Conservation (phyloP, 495 filamentous ascomycete genomes). For the Opeltia flavorubescens region DNA sequence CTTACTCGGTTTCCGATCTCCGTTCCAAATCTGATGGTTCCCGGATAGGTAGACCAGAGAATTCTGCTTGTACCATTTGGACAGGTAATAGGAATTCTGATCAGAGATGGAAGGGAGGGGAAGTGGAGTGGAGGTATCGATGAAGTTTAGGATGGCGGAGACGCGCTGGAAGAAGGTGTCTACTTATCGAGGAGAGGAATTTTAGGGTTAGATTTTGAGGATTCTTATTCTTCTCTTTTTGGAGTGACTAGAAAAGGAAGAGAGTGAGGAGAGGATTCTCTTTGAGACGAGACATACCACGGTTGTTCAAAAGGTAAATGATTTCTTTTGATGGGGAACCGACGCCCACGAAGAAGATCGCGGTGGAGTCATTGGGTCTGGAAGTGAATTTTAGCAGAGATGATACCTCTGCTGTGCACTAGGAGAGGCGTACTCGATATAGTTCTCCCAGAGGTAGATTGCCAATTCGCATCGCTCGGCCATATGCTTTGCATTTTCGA, state of each 20-base stretch:
- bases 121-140: conserved; percentile 19
- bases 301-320: conserved; percentile 51
- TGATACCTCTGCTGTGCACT: no score
- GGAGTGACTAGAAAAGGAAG: not conserved
- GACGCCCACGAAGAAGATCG: conserved; percentile 73
- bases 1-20: conserved; percentile 46
- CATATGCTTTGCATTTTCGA: conserved; percentile 22
- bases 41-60: conserved; percentile 59
- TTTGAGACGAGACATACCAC: conserved; percentile 34
- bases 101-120: conserved; percentile 38
- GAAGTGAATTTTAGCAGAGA: no score
- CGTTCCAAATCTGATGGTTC: conserved; percentile 58
- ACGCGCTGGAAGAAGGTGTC: conserved; percentile 36
- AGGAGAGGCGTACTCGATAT: conserved; percentile 49
- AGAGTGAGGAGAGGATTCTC: not conserved
- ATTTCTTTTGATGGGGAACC: conserved; percentile 62
- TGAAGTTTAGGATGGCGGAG: conserved; percentile 42
- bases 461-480: conserved; percentile 58
- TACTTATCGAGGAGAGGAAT: conserved; percentile 4
- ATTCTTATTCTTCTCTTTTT: conserved; percentile 8
- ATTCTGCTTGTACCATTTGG: conserved; percentile 55
- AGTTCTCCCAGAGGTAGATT: conserved; percentile 92
- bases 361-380: conserved; percentile 47
- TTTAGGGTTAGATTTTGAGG: not conserved
- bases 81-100: conserved; percentile 46